phyloP scores from a whole-genome alignment of 306 rosid genomes.

The Cucumis sativus region DNA sequence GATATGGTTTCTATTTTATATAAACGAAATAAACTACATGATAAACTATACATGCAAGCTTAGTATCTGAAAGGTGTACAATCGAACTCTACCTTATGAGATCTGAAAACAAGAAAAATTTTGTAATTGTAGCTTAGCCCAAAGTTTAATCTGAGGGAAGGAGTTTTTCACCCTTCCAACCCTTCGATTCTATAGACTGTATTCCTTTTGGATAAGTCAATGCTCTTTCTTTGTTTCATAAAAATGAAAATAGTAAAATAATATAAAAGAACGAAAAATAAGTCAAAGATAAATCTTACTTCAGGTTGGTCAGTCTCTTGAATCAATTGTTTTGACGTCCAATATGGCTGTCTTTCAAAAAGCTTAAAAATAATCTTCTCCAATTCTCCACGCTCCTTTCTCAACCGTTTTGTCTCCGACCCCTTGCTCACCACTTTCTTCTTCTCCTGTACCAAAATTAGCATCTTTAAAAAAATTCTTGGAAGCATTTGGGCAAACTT shows the following conservation, averaged over 20 bases:
- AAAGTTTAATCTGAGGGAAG: no score
- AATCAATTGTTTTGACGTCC: conserved; percentile 68
- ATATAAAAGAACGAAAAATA: no score
- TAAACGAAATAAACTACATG: background rate
- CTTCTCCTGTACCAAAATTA: conserved; percentile 51
- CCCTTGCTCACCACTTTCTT: conserved; percentile 44
- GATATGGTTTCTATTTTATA: background rate
- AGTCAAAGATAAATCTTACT: conserved; percentile 27
- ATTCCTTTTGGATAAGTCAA: no score
- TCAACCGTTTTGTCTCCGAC: conserved; percentile 58
- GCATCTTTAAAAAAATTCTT: background rate
- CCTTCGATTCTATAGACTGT: no score
- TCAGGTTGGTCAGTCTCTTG: conserved; percentile 92
- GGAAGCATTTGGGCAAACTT: background rate
- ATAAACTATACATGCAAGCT: background rate
- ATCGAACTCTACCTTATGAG: no score
- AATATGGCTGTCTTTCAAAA: conserved; percentile 63
- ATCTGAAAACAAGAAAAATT: no score
- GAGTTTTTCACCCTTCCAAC: no score
- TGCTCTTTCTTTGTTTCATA: no score
- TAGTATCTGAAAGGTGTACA: background rate
- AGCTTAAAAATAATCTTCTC: conserved; percentile 75
- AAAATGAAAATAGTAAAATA: no score
- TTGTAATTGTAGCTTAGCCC: no score
- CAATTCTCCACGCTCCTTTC: conserved; percentile 80